These are phyloP conservation scores for Nymphaea thermarum DNA, from an alignment of 164 flowering plant genomes.

Conservation along the genomic window DNA sequence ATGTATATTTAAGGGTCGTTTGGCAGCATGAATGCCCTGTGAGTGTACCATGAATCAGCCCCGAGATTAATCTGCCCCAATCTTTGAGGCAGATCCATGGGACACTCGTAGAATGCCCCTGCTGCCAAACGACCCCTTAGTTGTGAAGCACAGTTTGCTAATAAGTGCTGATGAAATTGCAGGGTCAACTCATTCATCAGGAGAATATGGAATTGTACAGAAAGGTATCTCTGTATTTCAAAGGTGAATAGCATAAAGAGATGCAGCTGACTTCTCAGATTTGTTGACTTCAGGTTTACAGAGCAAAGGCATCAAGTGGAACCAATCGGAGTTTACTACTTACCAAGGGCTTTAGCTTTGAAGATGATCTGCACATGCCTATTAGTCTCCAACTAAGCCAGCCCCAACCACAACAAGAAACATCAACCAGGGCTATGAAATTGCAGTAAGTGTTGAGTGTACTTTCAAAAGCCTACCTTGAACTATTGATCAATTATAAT, in stretches of 20 bases:
- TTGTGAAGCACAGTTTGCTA: conserved; percentile 1
- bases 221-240: conserved; percentile 40
- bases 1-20: too few relatives aligned
- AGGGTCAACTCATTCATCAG: conserved; percentile 69
- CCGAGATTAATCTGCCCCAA: too few relatives aligned
- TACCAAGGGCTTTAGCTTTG: conserved; percentile 24
- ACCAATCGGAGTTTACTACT: conserved; percentile 16
- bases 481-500: not conserved
- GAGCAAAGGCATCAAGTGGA: conserved; percentile 35
- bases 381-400: conserved; percentile 68
- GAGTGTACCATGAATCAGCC: too few relatives aligned
- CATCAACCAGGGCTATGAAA: conserved; percentile 27
- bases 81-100: too few relatives aligned
- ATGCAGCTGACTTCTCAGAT: not conserved
- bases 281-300: conserved; percentile 37
- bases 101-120: too few relatives aligned
- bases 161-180: conserved; percentile 14
- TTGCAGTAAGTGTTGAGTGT: conserved; percentile 28
- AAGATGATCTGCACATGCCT: conserved; percentile 32
- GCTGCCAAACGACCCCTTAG: too few relatives aligned
- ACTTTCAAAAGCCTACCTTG: not conserved
- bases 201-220: conserved; percentile 68
- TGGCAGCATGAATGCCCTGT: too few relatives aligned
- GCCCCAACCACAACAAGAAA: conserved; percentile 46
- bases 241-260: not conserved